Percentiles rank a stretch among this genome's conserved stretches.
Conservation (phyloP, 2,329 filamentous ascomycete species). For the Pyricularia grisea region DNA sequence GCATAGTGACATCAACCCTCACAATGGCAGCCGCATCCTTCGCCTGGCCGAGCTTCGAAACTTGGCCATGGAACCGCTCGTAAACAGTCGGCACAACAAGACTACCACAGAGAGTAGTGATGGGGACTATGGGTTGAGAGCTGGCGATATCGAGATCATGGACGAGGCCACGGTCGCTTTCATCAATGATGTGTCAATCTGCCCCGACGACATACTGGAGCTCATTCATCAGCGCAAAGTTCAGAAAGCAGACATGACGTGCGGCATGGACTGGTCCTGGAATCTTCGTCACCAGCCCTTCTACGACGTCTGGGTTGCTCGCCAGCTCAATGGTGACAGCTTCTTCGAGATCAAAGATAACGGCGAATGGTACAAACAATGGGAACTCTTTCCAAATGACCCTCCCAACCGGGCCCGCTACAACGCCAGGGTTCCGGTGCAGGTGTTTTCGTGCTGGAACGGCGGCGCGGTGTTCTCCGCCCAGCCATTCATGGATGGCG, state of each 20-base stretch:
- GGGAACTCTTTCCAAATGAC: constrained; percentile 43
- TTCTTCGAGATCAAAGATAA: constrained; percentile 43
- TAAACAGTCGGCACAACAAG: constrained; percentile 8
- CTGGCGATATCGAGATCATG: constrained; percentile 10
- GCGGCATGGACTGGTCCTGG: constrained; percentile 46
- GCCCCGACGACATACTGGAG: constrained; percentile 46
- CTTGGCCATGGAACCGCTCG: constrained; percentile 37
- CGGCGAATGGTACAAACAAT: constrained; percentile 34
- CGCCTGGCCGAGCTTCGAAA: constrained; percentile 42
- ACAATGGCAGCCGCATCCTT: constrained; percentile 30
- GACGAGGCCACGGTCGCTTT: constrained; percentile 33
- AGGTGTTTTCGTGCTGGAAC: constrained; percentile 53
- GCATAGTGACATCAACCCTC: constrained; percentile 31
- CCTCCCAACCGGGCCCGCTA: constrained; percentile 22
- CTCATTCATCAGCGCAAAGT: constrained; percentile 34
- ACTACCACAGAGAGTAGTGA: constrained; percentile 13
- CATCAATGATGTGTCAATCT: constrained; percentile 42
- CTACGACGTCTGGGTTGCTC: constrained; percentile 46
- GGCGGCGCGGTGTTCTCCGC: constrained; percentile 39
- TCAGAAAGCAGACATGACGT: constrained; percentile 43
- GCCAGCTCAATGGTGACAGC: constrained; percentile 38
- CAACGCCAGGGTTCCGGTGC: constrained; percentile 31
- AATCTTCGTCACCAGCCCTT: constrained; percentile 27
- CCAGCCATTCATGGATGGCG: constrained; percentile 30
- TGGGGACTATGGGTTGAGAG: neutral